phyloP scores from a whole-genome alignment of 257 asterid genomes.

The Lithospermum erythrorhizon region DNA sequence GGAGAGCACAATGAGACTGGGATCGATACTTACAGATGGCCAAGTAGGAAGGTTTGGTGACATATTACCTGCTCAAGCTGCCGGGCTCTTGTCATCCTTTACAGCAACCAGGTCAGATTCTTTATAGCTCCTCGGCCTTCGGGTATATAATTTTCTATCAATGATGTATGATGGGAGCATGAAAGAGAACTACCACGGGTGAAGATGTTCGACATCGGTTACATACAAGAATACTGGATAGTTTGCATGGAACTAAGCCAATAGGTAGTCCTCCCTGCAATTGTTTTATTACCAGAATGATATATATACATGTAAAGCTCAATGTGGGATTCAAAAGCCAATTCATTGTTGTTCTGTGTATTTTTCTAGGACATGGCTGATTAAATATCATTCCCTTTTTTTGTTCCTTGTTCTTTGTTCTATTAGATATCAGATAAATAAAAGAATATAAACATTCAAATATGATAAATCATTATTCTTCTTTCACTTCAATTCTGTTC shows the following conservation, averaged over 20 bases:
- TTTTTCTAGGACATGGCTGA: neutral
- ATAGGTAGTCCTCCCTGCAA: neutral
- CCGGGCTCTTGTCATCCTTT: conserved; percentile 90
- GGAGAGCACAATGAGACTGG: conserved; percentile 85
- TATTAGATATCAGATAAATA: too few species aligned
- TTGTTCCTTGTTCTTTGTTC: neutral
- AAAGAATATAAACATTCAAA: too few species aligned
- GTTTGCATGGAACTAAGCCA: too few species aligned
- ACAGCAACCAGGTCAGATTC: conserved; percentile 69
- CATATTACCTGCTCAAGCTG: conserved; percentile 94
- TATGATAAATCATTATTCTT: too few species aligned
- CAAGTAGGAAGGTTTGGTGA: conserved; percentile 99
- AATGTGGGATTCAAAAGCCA: neutral
- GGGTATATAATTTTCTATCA: neutral
- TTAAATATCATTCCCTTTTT: neutral
- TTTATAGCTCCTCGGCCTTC: conserved; percentile 9
- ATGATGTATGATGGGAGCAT: neutral
- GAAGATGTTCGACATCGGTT: neutral
- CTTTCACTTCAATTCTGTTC: too few species aligned
- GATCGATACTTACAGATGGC: conserved; percentile 87
- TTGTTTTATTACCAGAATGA: neutral
- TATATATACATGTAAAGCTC: neutral
- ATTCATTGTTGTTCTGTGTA: neutral
- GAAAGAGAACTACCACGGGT: neutral
- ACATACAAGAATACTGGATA: neutral